Conservation (phyloP, 176 grass and related monocot genomes). For the Echinochloa phyllopogon region DNA sequence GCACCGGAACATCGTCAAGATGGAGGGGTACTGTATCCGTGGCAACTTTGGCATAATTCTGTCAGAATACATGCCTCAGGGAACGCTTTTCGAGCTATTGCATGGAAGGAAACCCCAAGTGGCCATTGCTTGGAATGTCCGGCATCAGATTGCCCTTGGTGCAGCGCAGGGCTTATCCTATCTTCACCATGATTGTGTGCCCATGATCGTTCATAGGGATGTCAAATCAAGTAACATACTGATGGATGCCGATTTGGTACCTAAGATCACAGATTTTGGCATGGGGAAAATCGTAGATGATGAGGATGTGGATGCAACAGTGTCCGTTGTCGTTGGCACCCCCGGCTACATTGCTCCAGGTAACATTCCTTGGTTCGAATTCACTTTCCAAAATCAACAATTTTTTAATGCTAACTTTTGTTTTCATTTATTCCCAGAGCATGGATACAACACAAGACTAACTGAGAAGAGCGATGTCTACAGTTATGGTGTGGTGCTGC, state of each 20-base stretch:
- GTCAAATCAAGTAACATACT: constrained; percentile 71
- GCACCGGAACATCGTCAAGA: constrained; percentile 64
- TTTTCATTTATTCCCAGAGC: constrained; percentile 43
- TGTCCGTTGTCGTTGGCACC: constrained; percentile 64
- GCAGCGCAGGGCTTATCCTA: constrained; percentile 60
- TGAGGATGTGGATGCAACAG: constrained; percentile 37
- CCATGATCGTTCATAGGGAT: constrained; percentile 67
- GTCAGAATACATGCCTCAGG: constrained; percentile 55
- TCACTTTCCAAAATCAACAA: neutral
- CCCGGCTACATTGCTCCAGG: constrained; percentile 81
- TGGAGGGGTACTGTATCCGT: constrained; percentile 72
- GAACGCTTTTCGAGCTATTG: constrained; percentile 51
- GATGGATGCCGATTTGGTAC: constrained; percentile 59
- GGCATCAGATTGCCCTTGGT: constrained; percentile 49
- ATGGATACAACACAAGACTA: constrained; percentile 56
- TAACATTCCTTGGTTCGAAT: constrained; percentile 35
- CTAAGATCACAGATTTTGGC: constrained; percentile 68
- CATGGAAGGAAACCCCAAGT: constrained; percentile 48
- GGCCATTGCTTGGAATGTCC: constrained; percentile 41
- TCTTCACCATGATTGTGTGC: constrained; percentile 73
- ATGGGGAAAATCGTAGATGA: constrained; percentile 48
- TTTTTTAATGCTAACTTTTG: neutral
- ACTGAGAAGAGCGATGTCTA: constrained; percentile 76
- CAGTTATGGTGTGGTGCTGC: constrained; percentile 72
- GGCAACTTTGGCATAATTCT: constrained; percentile 51